Evolutionary conservation across 345 rosid genomes (phyloP).

Genomic region (Gossypium longicalyx): DNA sequence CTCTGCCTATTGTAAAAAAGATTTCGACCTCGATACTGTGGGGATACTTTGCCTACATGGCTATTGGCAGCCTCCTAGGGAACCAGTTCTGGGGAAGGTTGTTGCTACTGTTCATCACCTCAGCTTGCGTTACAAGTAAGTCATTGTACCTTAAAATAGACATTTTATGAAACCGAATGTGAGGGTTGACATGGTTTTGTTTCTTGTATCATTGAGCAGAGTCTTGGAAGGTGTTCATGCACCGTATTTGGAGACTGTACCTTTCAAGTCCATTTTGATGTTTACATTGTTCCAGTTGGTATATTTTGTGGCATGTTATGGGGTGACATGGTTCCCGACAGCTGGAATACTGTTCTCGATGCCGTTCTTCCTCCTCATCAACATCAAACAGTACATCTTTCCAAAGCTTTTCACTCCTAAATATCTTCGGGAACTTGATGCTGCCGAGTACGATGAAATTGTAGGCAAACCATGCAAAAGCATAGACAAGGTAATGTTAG

Average conservation of each 20-base stretch:
- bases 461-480: slow-evolving; percentile 46
- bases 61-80: slow-evolving; percentile 84
- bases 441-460: slow-evolving; percentile 70
- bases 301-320: slow-evolving; percentile 58
- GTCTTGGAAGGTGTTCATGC: slow-evolving; percentile 71
- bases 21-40: slow-evolving; percentile 80
- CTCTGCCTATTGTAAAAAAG: slow-evolving; percentile 51
- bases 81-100: slow-evolving; percentile 90
- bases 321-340: slow-evolving; percentile 77
- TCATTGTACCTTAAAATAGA: background rate
- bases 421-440: slow-evolving; percentile 69
- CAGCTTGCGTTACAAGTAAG: slow-evolving; percentile 72
- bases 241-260: slow-evolving; percentile 66
- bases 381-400: slow-evolving; percentile 53
- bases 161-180: background rate
- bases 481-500: slow-evolving; percentile 2
- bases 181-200: background rate
- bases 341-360: slow-evolving; percentile 72
- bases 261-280: slow-evolving; percentile 48
- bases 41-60: slow-evolving; percentile 95
- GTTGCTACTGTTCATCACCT: slow-evolving; percentile 62
- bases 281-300: slow-evolving; percentile 69
- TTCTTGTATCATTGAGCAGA: slow-evolving; percentile 33
- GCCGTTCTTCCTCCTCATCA: slow-evolving; percentile 66
- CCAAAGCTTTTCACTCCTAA: slow-evolving; percentile 54